Evolutionary conservation across 1,284 basidiomycete genomes (phyloP).

Genomic region (Ceraceosorus guamensis): DNA sequence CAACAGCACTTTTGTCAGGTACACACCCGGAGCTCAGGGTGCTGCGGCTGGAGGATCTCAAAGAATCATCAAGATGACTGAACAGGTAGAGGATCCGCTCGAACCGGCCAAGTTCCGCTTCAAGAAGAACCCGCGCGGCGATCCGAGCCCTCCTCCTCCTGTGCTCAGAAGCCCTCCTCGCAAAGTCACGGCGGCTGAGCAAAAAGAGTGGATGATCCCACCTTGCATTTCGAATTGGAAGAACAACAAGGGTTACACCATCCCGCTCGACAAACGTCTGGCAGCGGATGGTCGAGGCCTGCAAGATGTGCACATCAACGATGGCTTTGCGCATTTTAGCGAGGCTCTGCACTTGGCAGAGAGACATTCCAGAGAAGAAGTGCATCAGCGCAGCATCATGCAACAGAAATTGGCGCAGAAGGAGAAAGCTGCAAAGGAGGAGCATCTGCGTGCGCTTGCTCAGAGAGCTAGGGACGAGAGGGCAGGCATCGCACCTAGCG

Average conservation of each 20-base stretch:
- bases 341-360: slow-evolving; percentile 95
- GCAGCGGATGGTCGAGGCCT: slow-evolving; percentile 94
- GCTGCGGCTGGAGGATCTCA: slow-evolving; percentile 58
- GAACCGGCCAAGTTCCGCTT: slow-evolving; percentile 96
- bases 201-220: slow-evolving; percentile 99
- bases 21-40: slow-evolving; percentile 73
- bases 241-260: slow-evolving; percentile 99
- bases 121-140: slow-evolving; percentile 93
- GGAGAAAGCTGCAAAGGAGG: slow-evolving; percentile 94
- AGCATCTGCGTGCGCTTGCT: slow-evolving; percentile 84
- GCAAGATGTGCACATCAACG: slow-evolving; percentile 97
- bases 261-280: slow-evolving; percentile 93
- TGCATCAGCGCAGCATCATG: slow-evolving; percentile 89
- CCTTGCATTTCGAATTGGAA: slow-evolving; percentile 99
- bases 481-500: slow-evolving; percentile 59
- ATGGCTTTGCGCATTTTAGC: slow-evolving; percentile 98
- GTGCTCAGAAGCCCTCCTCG: slow-evolving; percentile 90
- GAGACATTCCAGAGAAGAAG: slow-evolving; percentile 93
- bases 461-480: slow-evolving; percentile 93
- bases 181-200: slow-evolving; percentile 90
- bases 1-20: slow-evolving; percentile 81
- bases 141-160: slow-evolving; percentile 93
- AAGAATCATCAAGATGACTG: slow-evolving; percentile 95
- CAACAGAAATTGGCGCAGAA: slow-evolving; percentile 96
- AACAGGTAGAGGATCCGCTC: slow-evolving; percentile 79